Evolutionary conservation across 139 green algal species (phyloP).

Genomic region (Chlorella sp.): DNA sequence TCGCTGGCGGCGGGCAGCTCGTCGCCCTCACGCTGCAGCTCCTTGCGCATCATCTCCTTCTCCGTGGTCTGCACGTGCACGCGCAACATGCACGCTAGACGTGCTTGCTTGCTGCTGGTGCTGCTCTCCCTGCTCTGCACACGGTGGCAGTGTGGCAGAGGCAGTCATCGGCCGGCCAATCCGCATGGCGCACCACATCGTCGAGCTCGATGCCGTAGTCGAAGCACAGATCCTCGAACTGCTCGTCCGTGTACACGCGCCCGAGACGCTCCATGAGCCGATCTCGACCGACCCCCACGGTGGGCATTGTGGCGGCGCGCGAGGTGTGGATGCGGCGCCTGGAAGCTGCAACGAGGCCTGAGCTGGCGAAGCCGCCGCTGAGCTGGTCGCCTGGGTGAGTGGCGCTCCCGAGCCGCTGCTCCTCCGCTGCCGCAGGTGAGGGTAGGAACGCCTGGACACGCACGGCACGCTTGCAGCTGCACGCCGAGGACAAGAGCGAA

Average conservation of each 20-base stretch:
- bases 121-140: background rate
- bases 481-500: too few relatives aligned
- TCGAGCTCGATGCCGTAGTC: conserved; percentile 99
- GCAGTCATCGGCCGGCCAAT: background rate
- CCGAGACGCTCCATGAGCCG: conserved; percentile 85
- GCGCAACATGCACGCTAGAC: too few relatives aligned
- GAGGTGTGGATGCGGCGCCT: too few relatives aligned
- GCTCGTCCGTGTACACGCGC: conserved; percentile 84
- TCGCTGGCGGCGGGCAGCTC: conserved; percentile 40
- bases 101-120: too few relatives aligned
- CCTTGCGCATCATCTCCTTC: conserved; percentile 88
- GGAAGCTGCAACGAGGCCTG: too few relatives aligned
- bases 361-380: too few relatives aligned
- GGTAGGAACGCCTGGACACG: too few relatives aligned
- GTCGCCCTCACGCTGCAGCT: conserved; percentile 36
- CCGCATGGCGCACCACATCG: conserved; percentile 74
- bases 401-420: too few relatives aligned
- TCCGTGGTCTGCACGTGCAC: conserved; percentile 70
- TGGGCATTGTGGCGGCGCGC: conserved; percentile 40
- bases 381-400: too few relatives aligned
- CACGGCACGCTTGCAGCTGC: too few relatives aligned
- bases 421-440: too few relatives aligned
- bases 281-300: conserved; percentile 84
- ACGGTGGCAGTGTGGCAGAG: background rate
- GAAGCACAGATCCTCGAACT: conserved; percentile 98